These are phyloP conservation scores for Colletotrichum horii DNA, from an alignment of 2,329 filamentous ascomycete genomes.

Conservation along the genomic window DNA sequence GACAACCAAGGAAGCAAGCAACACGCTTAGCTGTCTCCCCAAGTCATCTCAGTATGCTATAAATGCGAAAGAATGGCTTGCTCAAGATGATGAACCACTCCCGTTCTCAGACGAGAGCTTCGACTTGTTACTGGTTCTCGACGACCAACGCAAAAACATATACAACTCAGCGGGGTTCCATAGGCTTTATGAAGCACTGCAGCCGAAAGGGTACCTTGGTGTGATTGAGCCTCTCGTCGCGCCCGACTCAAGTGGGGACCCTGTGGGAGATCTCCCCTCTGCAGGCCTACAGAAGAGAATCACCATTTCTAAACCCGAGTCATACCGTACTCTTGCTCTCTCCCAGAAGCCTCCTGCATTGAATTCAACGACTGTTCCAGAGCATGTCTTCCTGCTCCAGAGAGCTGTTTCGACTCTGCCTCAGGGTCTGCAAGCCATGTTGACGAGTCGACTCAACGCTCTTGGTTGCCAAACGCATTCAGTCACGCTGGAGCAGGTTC, in stretches of 20 bases:
- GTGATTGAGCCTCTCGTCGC: background rate
- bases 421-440: background rate
- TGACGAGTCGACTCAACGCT: background rate
- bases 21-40: background rate
- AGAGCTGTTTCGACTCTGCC: background rate
- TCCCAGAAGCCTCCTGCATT: background rate
- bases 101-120: background rate
- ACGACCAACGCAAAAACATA: background rate
- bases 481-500: background rate
- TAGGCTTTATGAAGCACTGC: background rate
- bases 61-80: background rate
- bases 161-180: background rate
- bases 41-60: background rate
- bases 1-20: background rate
- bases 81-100: background rate
- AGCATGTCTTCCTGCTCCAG: background rate
- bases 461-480: background rate
- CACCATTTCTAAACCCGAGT: background rate
- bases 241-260: background rate
- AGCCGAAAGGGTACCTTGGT: background rate
- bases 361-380: background rate
- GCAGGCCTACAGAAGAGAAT: background rate
- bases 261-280: background rate
- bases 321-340: background rate
- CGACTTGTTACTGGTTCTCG: background rate